Evolutionary conservation across 1,284 basidiomycete species (phyloP), one percentile per base, ranked within the genome.

Genomic region (Pseudozyma thailandica): DNA sequence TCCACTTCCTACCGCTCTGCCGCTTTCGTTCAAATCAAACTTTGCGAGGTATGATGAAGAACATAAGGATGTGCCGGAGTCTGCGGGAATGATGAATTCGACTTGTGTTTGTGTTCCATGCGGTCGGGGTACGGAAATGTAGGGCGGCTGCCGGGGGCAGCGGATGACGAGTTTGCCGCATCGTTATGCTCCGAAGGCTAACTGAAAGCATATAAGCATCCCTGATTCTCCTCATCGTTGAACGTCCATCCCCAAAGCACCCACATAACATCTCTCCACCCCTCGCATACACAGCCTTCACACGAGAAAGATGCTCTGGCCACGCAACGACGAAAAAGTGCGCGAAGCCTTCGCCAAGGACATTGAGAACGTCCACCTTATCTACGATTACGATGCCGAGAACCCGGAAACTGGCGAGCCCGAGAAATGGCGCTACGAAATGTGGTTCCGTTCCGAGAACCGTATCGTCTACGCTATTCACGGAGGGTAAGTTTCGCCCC

Each of bases 401-500:
- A 74, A 75, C 43, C 65, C 65, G 12, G 20, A 66, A 20, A 75
- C 74, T 4, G 71, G 73, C n/a, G 72, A 56, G 0, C 46, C 59
- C 30, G 74, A 75, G 18, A 74, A 73, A 26, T 73, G 74, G 76
- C 69, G 73, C 43, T 82, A 82, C 70, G 76, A 83, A 39, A 78
- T 80, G 68, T 80, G 77, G 74, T 74, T 82, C 50, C 73, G 63
- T 21, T 75, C 72, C 35, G 76, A 77, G 25, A 55, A 78, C 48
- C 73, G 82, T 8, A 77, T 83, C 56, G 77, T 81, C 37, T 83
- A 83, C 52, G 58, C 56, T 9, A 81, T 81, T 37, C 78, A 77
- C 50, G 80, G 80, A 3, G 68, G 68, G 8, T 9, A 38, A 18
- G 8, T 38, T 15, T 6, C n/a, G 35, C 10, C 35, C 9, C 9